Conservation (phyloP, 768 basidiomycete genomes). For the Leucocoprinus sp. region DNA sequence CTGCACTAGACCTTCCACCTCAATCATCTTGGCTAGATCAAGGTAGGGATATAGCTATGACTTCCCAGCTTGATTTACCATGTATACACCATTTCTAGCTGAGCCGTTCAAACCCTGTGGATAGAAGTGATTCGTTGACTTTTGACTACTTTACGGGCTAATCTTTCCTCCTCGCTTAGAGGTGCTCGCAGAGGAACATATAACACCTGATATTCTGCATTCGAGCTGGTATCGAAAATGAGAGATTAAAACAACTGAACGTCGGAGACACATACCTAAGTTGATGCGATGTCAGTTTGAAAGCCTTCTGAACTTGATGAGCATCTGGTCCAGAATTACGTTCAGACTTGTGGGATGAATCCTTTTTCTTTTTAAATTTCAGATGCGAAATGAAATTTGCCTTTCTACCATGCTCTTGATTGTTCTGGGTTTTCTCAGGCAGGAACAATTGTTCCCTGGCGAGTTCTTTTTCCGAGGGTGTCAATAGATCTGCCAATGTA, state of each 20-base stretch:
- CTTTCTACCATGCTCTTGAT: not conserved
- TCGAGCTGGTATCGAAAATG: conserved; percentile 18
- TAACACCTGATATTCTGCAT: conserved; percentile 75
- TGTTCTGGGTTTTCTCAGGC: not conserved
- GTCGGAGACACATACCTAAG: not conserved
- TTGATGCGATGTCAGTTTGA: conserved; percentile 5
- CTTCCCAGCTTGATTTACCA: conserved; percentile 14
- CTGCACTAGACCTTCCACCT: conserved; percentile 59
- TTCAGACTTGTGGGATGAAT: no score
- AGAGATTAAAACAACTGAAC: not conserved
- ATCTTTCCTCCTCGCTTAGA: conserved; percentile 45
- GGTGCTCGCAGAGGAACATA: conserved; percentile 70
- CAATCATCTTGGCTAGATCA: conserved; percentile 21
- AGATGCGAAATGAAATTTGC: not conserved
- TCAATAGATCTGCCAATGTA: conserved; percentile 3
- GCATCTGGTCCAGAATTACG: conserved; percentile 3
- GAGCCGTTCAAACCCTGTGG: not conserved
- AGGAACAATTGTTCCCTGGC: not conserved
- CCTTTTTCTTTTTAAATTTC: not conserved
- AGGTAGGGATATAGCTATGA: conserved; percentile 40
- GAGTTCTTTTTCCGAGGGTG: conserved; percentile 5
- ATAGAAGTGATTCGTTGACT: conserved; percentile 4
- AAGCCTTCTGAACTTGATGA: conserved; percentile 2
- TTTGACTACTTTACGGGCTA: conserved; percentile 40
- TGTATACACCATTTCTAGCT: conserved; percentile 7